Evolutionary conservation across 192 early-diverging fungal genomes (phyloP), one percentile per base, ranked within the genome.

Genomic region (Ambispora gerdemannii): DNA sequence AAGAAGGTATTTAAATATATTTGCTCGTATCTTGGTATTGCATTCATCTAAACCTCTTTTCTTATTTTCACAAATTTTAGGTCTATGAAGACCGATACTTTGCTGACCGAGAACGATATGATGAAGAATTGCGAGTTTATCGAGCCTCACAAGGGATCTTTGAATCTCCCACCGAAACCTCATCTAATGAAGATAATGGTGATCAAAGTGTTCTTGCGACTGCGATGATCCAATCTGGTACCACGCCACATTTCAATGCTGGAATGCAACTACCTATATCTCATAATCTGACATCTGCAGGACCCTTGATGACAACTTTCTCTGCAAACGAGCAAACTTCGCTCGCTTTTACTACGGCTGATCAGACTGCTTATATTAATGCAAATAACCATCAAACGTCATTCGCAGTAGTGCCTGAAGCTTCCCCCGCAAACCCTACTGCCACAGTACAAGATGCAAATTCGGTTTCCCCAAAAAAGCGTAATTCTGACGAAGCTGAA

Each of bases 81-180:
- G 55, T 70, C 13, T 70, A 70, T 22, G 68, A 70, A 60, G 68
- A 70, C 24, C 52, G 68, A 24, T 70, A 70, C 49, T 70, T 59
- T 31, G 55, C 68, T 22, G 68, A 70, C 24, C 56, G 59, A 49
- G 68, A 70, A 60, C 53, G 55, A 56, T 70, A 70, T 59, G 68
- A 70, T 25, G 68, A 70, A 70, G 68, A 70, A 49, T 51, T 70
- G 27, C 68, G 68, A n/a, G 32, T 32, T 28, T 70, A 70, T 49
- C n/a, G 68, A 38, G 68, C 55, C 15, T 32, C 68, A 31, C 68
- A 70, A 28, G 68, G 68, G 8, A 38, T 52, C 4, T 31, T 67
- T 30, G 65, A 67, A 31, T 70, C 68, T 25, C 68, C 68, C 0
- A 24, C 55, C 13, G 33, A 36, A 70, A 59, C 68, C 19, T 70